phyloP scores from a whole-genome alignment of 179 eudicot species.

The Spergularia azorica region DNA sequence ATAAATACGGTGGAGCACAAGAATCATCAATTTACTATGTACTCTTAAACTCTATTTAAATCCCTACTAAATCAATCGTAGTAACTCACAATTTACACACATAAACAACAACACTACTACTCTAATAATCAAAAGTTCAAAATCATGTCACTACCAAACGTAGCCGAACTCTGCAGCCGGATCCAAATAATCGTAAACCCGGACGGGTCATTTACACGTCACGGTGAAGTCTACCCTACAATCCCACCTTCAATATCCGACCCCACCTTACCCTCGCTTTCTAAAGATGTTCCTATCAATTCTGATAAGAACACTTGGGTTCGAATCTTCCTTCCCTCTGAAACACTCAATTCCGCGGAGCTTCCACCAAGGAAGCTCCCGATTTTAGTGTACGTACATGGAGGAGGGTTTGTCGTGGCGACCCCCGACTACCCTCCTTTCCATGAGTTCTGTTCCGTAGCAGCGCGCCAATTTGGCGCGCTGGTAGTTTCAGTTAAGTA shows the following conservation, averaged over 20 bases:
- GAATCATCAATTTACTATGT: not conserved
- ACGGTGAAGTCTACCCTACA: constrained; percentile 4
- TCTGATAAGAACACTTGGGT: constrained; percentile 32
- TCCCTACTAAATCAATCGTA: not conserved
- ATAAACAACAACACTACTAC: not conserved
- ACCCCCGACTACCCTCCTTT: constrained; percentile 21
- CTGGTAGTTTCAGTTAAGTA: constrained; percentile 46
- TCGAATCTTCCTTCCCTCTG: constrained; percentile 43
- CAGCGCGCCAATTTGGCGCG: constrained; percentile 27
- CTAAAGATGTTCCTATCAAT: constrained; percentile 50
- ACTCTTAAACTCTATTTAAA: not conserved
- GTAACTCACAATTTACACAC: not conserved
- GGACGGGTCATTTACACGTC: constrained; percentile 36
- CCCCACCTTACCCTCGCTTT: constrained; percentile 31
- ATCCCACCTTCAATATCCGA: constrained; percentile 25
- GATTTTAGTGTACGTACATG: constrained; percentile 44
- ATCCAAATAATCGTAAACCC: constrained; percentile 19
- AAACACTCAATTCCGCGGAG: not conserved
- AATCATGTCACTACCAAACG: constrained; percentile 3
- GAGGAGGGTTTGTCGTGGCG: constrained; percentile 48
- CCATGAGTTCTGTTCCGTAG: constrained; percentile 35
- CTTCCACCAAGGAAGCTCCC: constrained; percentile 25
- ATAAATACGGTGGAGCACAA: not conserved
- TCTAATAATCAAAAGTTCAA: not conserved
- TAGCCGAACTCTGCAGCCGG: not conserved